Percentiles rank a stretch among this genome's conserved stretches.
Evolutionary conservation across 2,329 filamentous ascomycete genomes (phyloP).

Genomic region (Beauveria caledonica): DNA sequence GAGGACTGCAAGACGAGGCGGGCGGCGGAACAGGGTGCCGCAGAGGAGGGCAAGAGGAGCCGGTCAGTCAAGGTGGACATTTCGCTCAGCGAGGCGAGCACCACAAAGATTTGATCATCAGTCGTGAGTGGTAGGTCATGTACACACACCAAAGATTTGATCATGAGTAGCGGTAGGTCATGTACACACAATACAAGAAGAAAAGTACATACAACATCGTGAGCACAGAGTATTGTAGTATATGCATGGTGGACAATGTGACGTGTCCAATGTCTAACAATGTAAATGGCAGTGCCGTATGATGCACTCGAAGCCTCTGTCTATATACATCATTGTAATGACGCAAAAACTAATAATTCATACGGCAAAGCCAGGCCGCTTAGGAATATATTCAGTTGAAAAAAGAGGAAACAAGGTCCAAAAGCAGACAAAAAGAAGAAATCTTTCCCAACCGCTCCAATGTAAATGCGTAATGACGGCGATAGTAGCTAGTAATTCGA

Average conservation of each 20-base stretch:
- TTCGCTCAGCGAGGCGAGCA: conserved; percentile 14
- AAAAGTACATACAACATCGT: no score
- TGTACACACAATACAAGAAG: not conserved
- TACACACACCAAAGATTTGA: not conserved
- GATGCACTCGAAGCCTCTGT: not conserved
- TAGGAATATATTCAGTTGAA: not conserved
- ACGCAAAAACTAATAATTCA: not conserved
- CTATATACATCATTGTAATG: conserved; percentile 2
- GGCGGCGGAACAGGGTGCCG: not conserved
- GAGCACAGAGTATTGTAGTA: no score
- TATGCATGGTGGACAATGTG: no score
- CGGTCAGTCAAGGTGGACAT: conserved; percentile 10
- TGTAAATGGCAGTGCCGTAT: not conserved
- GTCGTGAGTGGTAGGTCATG: no score
- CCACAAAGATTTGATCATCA: not conserved
- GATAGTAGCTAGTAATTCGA: not conserved
- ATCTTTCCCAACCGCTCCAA: not conserved
- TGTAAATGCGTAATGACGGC: not conserved
- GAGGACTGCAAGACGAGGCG: conserved; percentile 9
- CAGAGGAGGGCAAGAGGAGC: conserved; percentile 4
- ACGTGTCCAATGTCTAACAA: not conserved
- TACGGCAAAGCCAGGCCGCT: conserved; percentile 1
- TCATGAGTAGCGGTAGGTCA: no score
- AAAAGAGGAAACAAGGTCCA: not conserved
- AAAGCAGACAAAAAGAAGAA: not conserved